These are phyloP conservation scores for Penicillium sp. DNA, from an alignment of 2,329 filamentous ascomycete species.

Conservation along the genomic window DNA sequence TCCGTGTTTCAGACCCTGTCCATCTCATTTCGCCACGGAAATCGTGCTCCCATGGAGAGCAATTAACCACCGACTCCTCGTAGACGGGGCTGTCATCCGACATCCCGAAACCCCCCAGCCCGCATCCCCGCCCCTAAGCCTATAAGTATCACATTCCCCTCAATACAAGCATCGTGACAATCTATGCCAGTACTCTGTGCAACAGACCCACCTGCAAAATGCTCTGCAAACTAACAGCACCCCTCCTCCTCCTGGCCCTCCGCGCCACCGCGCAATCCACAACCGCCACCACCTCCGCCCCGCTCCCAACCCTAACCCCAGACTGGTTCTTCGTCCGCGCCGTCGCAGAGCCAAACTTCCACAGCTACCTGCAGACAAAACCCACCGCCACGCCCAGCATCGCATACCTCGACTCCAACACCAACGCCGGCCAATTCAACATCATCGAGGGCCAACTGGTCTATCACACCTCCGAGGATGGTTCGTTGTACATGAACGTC, in stretches of 20 bases:
- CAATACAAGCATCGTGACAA: no score
- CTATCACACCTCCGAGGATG: conserved; percentile 12
- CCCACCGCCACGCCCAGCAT: conserved; percentile 10
- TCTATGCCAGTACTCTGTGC: no score
- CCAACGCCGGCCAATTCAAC: conserved; percentile 21
- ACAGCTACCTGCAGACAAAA: conserved; percentile 21
- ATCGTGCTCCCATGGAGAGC: no score
- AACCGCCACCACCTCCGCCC: conserved; percentile 7
- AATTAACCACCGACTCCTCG: no score
- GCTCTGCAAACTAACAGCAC: no score
- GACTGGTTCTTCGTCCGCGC: conserved; percentile 20
- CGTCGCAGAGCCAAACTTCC: conserved; percentile 17
- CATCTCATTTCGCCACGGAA: no score
- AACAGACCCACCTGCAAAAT: no score
- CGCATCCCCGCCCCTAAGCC: no score
- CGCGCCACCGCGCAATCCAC: conserved; percentile 11
- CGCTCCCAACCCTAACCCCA: conserved; percentile 12
- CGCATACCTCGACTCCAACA: conserved; percentile 13
- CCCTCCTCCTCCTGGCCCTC: conserved; percentile 7
- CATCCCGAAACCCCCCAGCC: no score
- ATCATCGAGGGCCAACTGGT: conserved; percentile 17
- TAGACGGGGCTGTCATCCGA: no score
- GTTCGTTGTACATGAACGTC: conserved; percentile 19
- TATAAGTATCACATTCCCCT: no score
- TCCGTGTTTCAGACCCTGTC: no score